Evolutionary conservation across 768 basidiomycete genomes (phyloP).

Genomic region (Suillus cothurnatus): DNA sequence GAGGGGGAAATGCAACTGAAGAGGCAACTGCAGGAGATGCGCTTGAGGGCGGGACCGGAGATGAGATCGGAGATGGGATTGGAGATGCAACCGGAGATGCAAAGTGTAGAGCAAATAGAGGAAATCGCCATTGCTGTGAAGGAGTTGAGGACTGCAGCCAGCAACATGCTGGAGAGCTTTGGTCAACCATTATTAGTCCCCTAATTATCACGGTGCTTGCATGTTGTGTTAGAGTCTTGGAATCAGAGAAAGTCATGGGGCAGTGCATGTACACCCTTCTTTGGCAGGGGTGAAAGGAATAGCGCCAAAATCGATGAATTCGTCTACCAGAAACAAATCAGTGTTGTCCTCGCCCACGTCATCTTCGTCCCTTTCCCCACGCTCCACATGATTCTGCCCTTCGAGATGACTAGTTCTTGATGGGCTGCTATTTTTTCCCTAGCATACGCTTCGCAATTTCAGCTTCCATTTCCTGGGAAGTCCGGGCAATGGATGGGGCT

Average conservation of each 20-base stretch:
- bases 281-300: background rate
- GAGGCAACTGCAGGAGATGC: no score
- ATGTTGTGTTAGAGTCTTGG: background rate
- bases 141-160: background rate
- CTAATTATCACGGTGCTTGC: background rate
- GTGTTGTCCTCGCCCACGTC: background rate
- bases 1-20: no score
- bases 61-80: background rate
- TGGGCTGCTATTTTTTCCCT: constrained; percentile 20
- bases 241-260: background rate
- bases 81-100: background rate
- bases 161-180: background rate
- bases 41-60: no score
- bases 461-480: constrained; percentile 12
- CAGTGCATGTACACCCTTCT: background rate
- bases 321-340: background rate
- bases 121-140: background rate
- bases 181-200: background rate
- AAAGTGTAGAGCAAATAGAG: background rate
- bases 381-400: constrained; percentile 1
- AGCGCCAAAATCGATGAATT: background rate
- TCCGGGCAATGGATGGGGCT: constrained; percentile 30
- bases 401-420: constrained; percentile 2
- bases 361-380: no score
- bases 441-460: constrained; percentile 24